Evolutionary conservation across 306 rosid species (phyloP).

Genomic region (Alnus rubra): DNA sequence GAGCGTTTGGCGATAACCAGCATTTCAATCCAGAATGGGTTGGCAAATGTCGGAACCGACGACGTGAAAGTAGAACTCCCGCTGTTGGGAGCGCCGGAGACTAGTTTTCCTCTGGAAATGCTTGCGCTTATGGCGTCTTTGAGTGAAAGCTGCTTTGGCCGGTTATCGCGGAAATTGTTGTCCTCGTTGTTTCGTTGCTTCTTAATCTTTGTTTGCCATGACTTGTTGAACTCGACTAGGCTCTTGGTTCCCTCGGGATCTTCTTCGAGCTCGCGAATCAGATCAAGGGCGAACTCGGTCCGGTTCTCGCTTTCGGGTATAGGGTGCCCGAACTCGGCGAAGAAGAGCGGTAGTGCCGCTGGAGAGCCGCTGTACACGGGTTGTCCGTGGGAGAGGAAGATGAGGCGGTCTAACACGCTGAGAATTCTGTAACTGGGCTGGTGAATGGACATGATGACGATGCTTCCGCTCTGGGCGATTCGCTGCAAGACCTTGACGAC

Average conservation of each 20-base stretch:
- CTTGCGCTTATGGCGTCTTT: slow-evolving; percentile 82
- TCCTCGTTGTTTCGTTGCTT: neutral
- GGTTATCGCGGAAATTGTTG: neutral
- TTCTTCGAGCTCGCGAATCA: slow-evolving; percentile 77
- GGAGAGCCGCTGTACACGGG: slow-evolving; percentile 78
- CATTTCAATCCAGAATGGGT: slow-evolving; percentile 78
- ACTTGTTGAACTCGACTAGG: slow-evolving; percentile 70
- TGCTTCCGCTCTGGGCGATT: slow-evolving; percentile 87
- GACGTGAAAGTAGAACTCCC: slow-evolving; percentile 27
- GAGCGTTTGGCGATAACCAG: slow-evolving; percentile 64
- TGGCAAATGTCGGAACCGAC: slow-evolving; percentile 63
- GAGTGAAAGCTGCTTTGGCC: slow-evolving; percentile 36
- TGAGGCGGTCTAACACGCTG: slow-evolving; percentile 61
- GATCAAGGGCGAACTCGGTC: slow-evolving; percentile 79
- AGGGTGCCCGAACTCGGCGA: slow-evolving; percentile 72
- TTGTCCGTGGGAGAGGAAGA: slow-evolving; percentile 83
- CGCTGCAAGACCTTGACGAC: slow-evolving; percentile 84
- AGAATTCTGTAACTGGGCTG: slow-evolving; percentile 90
- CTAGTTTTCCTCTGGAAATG: slow-evolving; percentile 72
- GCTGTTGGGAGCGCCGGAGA: slow-evolving; percentile 65
- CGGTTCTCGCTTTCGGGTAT: slow-evolving; percentile 80
- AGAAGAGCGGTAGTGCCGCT: slow-evolving; percentile 43
- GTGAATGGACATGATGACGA: slow-evolving; percentile 77
- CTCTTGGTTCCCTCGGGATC: slow-evolving; percentile 58
- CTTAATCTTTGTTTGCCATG: slow-evolving; percentile 52